Evolutionary conservation across 192 early-diverging fungal species (phyloP).

Genomic region (Entomortierella beljakovae): DNA sequence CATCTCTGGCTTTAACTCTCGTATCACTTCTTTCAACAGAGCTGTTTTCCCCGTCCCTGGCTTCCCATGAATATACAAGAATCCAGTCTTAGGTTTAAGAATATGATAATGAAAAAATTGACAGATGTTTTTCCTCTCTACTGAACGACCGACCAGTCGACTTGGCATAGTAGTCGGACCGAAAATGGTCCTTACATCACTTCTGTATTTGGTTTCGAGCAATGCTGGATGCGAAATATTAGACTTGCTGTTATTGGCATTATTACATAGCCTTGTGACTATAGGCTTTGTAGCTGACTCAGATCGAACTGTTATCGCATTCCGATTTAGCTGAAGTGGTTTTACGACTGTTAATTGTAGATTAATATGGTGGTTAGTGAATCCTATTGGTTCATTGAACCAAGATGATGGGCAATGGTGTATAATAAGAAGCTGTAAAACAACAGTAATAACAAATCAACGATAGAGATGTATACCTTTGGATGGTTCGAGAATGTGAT

Average conservation of each 20-base stretch:
- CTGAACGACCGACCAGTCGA: slow-evolving; percentile 73
- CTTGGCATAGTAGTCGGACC: slow-evolving; percentile 67
- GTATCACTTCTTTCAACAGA: slow-evolving; percentile 70
- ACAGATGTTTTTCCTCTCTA: slow-evolving; percentile 63
- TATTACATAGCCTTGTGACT: background rate
- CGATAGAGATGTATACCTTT: slow-evolving; percentile 14
- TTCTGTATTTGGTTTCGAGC: background rate
- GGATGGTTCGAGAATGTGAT: slow-evolving; percentile 18
- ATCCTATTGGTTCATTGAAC: background rate
- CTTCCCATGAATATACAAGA: slow-evolving; percentile 87
- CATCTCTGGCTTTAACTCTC: slow-evolving; percentile 50
- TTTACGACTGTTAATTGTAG: background rate
- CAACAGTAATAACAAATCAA: background rate
- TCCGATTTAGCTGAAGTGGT: background rate
- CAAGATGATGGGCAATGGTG: too few species aligned
- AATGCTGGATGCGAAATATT: background rate
- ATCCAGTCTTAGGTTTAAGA: slow-evolving; percentile 63
- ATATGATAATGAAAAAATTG: slow-evolving; percentile 67
- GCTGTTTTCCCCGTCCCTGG: slow-evolving; percentile 99
- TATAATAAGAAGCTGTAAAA: background rate
- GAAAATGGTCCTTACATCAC: slow-evolving; percentile 73
- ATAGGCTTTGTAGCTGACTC: background rate
- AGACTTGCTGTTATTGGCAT: background rate
- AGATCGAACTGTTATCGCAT: background rate
- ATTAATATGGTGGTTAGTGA: background rate